Base-by-base conservation (phyloP, 2,329 filamentous ascomycete species). In the Aspergillus viridinutans region DNA sequence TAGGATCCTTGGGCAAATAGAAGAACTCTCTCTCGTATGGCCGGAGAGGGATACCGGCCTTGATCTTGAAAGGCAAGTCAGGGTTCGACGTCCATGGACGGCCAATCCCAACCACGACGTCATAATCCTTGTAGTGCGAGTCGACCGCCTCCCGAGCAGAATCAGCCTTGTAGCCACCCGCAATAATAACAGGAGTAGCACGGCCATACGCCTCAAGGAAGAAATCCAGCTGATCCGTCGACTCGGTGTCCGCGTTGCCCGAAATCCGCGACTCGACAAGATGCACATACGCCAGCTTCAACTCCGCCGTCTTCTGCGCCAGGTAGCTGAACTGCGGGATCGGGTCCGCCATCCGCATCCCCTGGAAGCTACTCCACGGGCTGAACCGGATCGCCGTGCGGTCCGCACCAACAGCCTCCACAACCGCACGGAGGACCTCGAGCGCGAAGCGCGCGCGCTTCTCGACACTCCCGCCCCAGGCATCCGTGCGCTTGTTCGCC, bases 271-370 rank as follows among this genome's bases (percentile, higher is more conserved):
- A 78, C 65, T 89, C 85, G 7, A 89, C 73, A 0, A 88, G 57
- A 67, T 88, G 85, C 1, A 88, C 67, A 65, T 85, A 89, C 0
- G 85, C 80, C 14, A 90, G 72, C 1, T 80, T 76, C 1, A 86
- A 68, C 26, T 74, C 69, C 53, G 78, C 80, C 10, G 85, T 72
- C 45, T 80, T 77, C 32, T 72, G 64, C 45, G 85, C 76, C 7
- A 88, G 67, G 63, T 89, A 76, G 0, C 74, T 74, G 65, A 89
- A 90, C 59, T 90, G 85, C 0, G 85, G 83, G 8, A 83, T 65
- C 0, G 86, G 85, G 48, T 90, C 78, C 0, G 70, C 61, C 83
- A 88, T 87, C 32, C 74, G 73, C 85, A 89, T 76, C 7, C 61
- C 73, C 62, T 76, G 70, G 64, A 74, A 75, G 1, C 61, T 61